phyloP scores from a whole-genome alignment of 2,329 filamentous ascomycete species.

The Fusarium circinatum region DNA sequence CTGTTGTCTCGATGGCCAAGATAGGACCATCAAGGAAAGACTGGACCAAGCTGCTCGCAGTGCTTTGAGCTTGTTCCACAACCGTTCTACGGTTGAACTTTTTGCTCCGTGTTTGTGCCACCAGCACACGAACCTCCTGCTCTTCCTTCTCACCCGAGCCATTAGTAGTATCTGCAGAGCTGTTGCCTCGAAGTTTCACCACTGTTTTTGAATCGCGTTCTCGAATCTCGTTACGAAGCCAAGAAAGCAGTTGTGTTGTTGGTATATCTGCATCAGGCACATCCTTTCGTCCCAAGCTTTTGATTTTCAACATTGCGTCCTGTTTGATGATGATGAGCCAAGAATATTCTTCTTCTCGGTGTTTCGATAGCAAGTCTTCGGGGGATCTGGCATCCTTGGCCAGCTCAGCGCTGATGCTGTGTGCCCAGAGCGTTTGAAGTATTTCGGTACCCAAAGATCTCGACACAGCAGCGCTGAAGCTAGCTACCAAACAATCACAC shows the following conservation, averaged over 20 bases:
- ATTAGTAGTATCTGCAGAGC: conserved; percentile 45
- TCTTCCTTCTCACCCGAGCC: conserved; percentile 52
- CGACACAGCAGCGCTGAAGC: conserved; percentile 82
- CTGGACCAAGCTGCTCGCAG: conserved; percentile 70
- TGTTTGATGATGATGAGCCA: conserved; percentile 93
- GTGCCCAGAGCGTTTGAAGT: conserved; percentile 80
- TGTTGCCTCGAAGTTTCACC: conserved; percentile 52
- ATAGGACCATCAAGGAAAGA: conserved; percentile 82
- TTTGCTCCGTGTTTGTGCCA: conserved; percentile 85
- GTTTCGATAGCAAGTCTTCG: conserved; percentile 81
- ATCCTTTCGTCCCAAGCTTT: conserved; percentile 80
- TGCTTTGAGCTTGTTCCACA: conserved; percentile 78
- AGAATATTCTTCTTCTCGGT: conserved; percentile 80
- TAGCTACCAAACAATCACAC: conserved; percentile 91
- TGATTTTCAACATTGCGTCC: conserved; percentile 80
- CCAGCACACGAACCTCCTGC: conserved; percentile 85
- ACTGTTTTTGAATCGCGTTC: conserved; percentile 76
- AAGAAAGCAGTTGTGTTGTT: conserved; percentile 76
- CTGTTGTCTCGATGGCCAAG: conserved; percentile 86
- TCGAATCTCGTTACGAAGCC: conserved; percentile 83
- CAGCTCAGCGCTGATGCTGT: conserved; percentile 89
- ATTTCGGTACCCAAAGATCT: conserved; percentile 81
- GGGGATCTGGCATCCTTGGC: conserved; percentile 81
- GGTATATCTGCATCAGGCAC: conserved; percentile 79
- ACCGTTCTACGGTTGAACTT: conserved; percentile 91